Evolutionary conservation across 306 rosid species (phyloP).

Genomic region (Medicago truncatula): MtrunA17r5.0-ANR NC_053048.1:41624501-41625000

Average conservation of each 20-base stretch:
- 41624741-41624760: background rate
- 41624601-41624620: background rate
- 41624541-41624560: constrained; percentile 7
- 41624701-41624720: no score
- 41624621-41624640: constrained; percentile 1
- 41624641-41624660: no score
- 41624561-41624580: constrained; percentile 1
- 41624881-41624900: background rate
- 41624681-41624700: no score
- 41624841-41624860: constrained; percentile 20
- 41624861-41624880: background rate
- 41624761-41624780: background rate
- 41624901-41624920: no score
- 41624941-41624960: background rate
- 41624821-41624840: background rate
- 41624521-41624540: background rate
- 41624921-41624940: background rate
- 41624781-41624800: background rate
- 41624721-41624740: background rate
- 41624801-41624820: background rate
- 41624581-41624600: constrained; percentile 2
- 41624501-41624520: background rate
- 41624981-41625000: no score
- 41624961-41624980: background rate
- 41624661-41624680: no score